phyloP scores from a whole-genome alignment of 768 basidiomycete species.

The Suillus subluteus region DNA sequence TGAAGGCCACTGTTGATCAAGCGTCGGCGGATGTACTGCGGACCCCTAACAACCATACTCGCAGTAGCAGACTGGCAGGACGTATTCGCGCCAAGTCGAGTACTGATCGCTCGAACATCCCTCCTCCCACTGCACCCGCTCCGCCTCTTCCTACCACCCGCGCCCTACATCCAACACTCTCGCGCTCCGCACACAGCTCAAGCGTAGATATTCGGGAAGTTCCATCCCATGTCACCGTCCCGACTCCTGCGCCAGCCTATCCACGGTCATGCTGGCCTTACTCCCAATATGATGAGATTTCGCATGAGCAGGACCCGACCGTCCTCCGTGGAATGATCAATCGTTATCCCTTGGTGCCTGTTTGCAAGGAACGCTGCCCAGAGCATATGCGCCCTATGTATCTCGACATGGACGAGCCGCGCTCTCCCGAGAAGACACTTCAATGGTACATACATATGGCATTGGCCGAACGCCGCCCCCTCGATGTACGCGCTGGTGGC shows the following conservation, averaged over 20 bases:
- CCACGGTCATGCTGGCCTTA: background rate
- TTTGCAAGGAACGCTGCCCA: background rate
- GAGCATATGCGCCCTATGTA: conserved; percentile 11
- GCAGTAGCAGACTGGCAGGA: background rate
- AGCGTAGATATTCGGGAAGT: conserved; percentile 5
- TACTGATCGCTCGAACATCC: background rate
- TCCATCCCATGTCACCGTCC: background rate
- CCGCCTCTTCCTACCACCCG: conserved; percentile 2
- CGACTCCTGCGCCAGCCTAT: background rate
- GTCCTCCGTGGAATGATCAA: conserved; percentile 6
- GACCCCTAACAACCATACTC: background rate
- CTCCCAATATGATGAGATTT: background rate
- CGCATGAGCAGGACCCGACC: conserved; percentile 1
- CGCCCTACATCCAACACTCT: background rate
- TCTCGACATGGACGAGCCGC: conserved; percentile 14
- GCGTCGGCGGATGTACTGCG: background rate
- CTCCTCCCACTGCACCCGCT: background rate
- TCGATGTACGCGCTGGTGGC: conserved; percentile 15
- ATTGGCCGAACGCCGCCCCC: conserved; percentile 10
- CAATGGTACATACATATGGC: conserved; percentile 9
- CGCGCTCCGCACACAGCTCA: background rate
- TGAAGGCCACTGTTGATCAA: conserved; percentile 1
- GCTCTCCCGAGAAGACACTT: conserved; percentile 4
- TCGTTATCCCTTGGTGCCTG: conserved; percentile 7
- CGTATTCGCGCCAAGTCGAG: conserved; percentile 10